These are phyloP conservation scores for Rhizopogon roseolus DNA, from an alignment of 768 basidiomycete species.

Conservation along the genomic window DNA sequence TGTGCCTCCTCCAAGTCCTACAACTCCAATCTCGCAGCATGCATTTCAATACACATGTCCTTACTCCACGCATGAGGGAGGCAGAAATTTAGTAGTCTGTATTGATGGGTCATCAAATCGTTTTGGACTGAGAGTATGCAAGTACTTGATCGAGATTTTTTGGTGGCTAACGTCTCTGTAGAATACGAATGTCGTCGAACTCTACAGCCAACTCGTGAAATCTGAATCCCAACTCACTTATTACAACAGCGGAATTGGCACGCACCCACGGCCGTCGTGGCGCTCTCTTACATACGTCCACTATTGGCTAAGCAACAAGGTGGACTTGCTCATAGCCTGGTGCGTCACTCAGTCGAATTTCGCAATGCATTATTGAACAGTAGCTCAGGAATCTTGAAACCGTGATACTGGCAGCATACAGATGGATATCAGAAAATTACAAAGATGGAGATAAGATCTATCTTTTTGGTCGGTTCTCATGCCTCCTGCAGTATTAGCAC, in stretches of 20 bases:
- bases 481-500: not conserved
- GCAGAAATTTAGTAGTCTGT: constrained; percentile 12
- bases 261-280: constrained; percentile 14
- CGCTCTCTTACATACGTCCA: constrained; percentile 11
- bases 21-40: not conserved
- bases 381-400: constrained; percentile 24
- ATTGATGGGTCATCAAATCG: constrained; percentile 15
- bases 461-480: constrained; percentile 28
- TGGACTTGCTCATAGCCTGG: constrained; percentile 30
- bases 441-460: constrained; percentile 27
- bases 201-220: constrained; percentile 18
- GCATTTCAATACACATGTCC: not conserved
- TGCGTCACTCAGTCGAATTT: not conserved
- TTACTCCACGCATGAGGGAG: not conserved
- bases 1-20: not conserved
- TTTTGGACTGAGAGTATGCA: not conserved
- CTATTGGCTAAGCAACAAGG: constrained; percentile 16
- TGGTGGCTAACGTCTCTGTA: constrained; percentile 1
- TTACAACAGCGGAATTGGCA: constrained; percentile 30
- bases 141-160: not conserved
- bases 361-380: not conserved
- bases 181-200: constrained; percentile 30
- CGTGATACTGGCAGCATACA: constrained; percentile 24
- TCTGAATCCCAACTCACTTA: constrained; percentile 16
- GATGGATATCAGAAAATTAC: constrained; percentile 30